Conservation (phyloP, 306 rosid genomes). For the Quercus dentata region DNA sequence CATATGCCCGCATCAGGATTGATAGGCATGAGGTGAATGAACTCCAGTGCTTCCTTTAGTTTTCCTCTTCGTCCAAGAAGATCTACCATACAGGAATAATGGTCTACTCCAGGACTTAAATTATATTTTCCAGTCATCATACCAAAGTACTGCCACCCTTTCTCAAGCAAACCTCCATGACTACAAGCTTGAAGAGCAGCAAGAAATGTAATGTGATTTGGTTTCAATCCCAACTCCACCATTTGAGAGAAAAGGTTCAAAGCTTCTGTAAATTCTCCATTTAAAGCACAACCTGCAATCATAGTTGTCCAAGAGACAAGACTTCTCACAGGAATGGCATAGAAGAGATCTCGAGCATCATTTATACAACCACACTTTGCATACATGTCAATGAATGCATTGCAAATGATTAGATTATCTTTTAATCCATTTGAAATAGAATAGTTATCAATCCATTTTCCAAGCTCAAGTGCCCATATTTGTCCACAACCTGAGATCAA, state of each 20-base stretch:
- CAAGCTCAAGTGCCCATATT: constrained; percentile 51
- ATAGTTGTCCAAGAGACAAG: constrained; percentile 69
- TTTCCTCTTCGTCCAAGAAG: constrained; percentile 60
- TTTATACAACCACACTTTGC: constrained; percentile 63
- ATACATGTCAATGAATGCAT: constrained; percentile 74
- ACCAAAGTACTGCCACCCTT: constrained; percentile 50
- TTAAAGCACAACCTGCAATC: constrained; percentile 64
- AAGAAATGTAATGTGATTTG: constrained; percentile 63
- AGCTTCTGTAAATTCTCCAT: constrained; percentile 61
- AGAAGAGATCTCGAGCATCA: constrained; percentile 46
- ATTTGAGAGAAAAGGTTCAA: constrained; percentile 40
- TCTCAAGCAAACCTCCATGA: constrained; percentile 64
- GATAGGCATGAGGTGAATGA: constrained; percentile 48
- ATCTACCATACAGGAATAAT: constrained; percentile 63
- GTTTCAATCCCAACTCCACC: constrained; percentile 46
- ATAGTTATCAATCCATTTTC: constrained; percentile 38
- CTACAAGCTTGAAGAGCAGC: constrained; percentile 76
- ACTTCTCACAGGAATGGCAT: constrained; percentile 39
- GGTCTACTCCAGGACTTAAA: constrained; percentile 54
- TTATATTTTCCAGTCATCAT: constrained; percentile 43
- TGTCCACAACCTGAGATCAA: constrained; percentile 51
- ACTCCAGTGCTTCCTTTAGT: constrained; percentile 54
- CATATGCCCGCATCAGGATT: constrained; percentile 63
- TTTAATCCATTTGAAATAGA: no score
- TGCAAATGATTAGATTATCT: constrained; percentile 26